Conservation (phyloP, 306 rosid species). For the Begonia loranthoides region DNA sequence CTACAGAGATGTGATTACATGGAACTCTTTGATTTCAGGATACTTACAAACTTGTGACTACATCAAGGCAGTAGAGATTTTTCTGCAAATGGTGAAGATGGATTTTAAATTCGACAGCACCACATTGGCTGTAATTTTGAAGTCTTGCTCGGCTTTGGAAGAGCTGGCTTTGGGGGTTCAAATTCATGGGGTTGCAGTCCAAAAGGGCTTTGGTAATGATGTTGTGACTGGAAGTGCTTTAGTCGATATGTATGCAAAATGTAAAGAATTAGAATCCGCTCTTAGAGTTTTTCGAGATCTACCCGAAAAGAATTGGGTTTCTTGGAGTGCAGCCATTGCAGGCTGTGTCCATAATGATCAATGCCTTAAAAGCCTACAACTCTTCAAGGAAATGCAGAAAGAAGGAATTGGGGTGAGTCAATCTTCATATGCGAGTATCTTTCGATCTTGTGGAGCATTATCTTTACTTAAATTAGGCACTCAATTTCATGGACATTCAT, state of each 20-base stretch:
- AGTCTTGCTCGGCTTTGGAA: slow-evolving; percentile 45
- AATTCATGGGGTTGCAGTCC: slow-evolving; percentile 51
- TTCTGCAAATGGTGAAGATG: slow-evolving; percentile 31
- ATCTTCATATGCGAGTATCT: slow-evolving; percentile 68
- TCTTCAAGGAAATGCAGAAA: slow-evolving; percentile 56
- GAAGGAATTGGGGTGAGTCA: slow-evolving; percentile 63
- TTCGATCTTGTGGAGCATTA: slow-evolving; percentile 77
- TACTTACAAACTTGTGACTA: slow-evolving; percentile 32
- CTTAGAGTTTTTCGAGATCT: slow-evolving; percentile 36
- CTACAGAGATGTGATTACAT: slow-evolving; percentile 58
- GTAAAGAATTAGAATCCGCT: slow-evolving; percentile 36
- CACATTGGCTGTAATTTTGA: slow-evolving; percentile 46
- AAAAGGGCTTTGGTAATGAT: slow-evolving; percentile 42
- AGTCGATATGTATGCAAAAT: slow-evolving; percentile 66
- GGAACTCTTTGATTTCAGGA: slow-evolving; percentile 72
- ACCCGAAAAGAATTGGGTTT: slow-evolving; percentile 53
- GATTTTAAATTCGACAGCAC: slow-evolving; percentile 35
- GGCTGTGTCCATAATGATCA: slow-evolving; percentile 60
- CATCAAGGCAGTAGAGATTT: slow-evolving; percentile 23
- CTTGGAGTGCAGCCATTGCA: slow-evolving; percentile 79
- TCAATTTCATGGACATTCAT: slow-evolving; percentile 65
- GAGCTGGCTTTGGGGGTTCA: slow-evolving; percentile 44
- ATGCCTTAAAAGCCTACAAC: slow-evolving; percentile 33
- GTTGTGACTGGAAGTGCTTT: slow-evolving; percentile 66
- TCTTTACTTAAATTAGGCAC: slow-evolving; percentile 42